phyloP scores from a whole-genome alignment of 768 basidiomycete genomes.

The Daedaleopsis sinensis region DNA sequence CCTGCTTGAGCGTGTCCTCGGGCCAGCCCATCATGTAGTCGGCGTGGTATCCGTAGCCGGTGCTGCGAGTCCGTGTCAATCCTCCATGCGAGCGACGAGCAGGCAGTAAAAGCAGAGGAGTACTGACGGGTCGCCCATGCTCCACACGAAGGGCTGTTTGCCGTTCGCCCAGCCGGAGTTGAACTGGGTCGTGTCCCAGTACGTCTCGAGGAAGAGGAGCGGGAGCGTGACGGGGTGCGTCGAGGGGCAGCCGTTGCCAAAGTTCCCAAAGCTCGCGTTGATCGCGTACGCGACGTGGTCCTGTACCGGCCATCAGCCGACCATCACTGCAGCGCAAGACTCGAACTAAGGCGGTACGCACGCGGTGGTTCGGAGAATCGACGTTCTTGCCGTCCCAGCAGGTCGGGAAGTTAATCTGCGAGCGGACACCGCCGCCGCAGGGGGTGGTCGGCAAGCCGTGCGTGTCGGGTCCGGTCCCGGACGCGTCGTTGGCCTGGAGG shows the following conservation, averaged over 20 bases:
- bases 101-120: not conserved
- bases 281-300: slow-evolving; percentile 45
- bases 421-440: slow-evolving; percentile 26
- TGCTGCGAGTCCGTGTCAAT: slow-evolving; percentile 11
- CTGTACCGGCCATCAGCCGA: not conserved
- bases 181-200: slow-evolving; percentile 32
- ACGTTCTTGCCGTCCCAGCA: slow-evolving; percentile 38
- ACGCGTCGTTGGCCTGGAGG: slow-evolving; percentile 39
- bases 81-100: not conserved
- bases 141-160: slow-evolving; percentile 39
- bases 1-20: slow-evolving; percentile 38
- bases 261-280: slow-evolving; percentile 44
- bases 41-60: slow-evolving; percentile 43
- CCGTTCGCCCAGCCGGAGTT: slow-evolving; percentile 27
- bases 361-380: not conserved
- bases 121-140: slow-evolving; percentile 42
- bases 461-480: slow-evolving; percentile 30
- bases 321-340: no score
- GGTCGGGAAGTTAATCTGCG: slow-evolving; percentile 34
- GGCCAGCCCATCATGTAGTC: slow-evolving; percentile 49
- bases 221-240: slow-evolving; percentile 43
- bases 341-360: not conserved
- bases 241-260: slow-evolving; percentile 41
- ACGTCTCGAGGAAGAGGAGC: slow-evolving; percentile 46
- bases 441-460: slow-evolving; percentile 20